These are phyloP conservation scores for Astraeus odoratus DNA, from an alignment of 768 basidiomycete species.

Conservation along the genomic window DNA sequence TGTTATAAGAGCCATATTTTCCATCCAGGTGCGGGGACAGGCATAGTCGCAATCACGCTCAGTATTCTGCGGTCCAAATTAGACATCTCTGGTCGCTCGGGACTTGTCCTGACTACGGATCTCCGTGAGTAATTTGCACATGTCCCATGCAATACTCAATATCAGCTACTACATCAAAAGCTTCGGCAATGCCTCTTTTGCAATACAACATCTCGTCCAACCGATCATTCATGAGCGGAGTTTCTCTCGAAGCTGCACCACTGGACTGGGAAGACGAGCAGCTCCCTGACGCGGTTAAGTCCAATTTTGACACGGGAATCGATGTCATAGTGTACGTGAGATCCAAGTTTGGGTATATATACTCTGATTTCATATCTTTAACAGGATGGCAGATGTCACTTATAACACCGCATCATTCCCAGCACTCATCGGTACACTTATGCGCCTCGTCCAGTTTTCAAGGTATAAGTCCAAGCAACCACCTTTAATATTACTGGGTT, in stretches of 20 bases:
- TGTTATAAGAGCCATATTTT: background rate
- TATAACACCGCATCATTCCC: constrained; percentile 88
- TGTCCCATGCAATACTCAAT: background rate
- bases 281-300: constrained; percentile 35
- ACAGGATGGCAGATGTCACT: constrained; percentile 89
- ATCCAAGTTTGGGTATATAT: background rate
- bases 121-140: constrained; percentile 43
- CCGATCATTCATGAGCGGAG: constrained; percentile 25
- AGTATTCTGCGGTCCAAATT: constrained; percentile 45
- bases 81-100: constrained; percentile 11
- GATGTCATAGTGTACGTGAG: constrained; percentile 64
- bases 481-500: constrained; percentile 62
- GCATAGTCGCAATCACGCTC: constrained; percentile 67
- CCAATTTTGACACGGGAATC: constrained; percentile 35
- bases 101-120: constrained; percentile 59
- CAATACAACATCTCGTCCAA: constrained; percentile 59
- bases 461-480: constrained; percentile 17
- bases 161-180: constrained; percentile 39
- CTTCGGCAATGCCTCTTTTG: constrained; percentile 75
- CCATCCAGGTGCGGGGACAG: constrained; percentile 73
- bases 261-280: constrained; percentile 74
- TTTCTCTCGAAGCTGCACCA: constrained; percentile 27
- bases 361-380: background rate
- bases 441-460: constrained; percentile 33
- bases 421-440: constrained; percentile 63